Base-by-base conservation (phyloP, 108 stramenopile genomes). In the Thalassiosira profunda region DNA sequence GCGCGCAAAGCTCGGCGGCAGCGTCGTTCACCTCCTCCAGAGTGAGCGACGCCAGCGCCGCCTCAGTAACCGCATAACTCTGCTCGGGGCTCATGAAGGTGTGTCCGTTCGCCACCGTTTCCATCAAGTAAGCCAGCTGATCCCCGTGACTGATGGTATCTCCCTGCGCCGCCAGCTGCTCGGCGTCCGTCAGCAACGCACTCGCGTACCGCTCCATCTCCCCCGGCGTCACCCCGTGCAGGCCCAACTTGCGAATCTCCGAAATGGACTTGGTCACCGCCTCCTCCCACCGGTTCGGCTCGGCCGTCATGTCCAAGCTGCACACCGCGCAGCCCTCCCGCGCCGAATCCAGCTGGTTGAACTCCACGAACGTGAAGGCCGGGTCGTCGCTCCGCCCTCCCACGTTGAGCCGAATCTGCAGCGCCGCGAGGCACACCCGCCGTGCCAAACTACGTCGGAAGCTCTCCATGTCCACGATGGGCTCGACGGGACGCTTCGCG, bases 261-360 rank as follows among this genome's bases (percentile, higher is more conserved):
- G 92, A 84, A 21, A 98, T 85, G 36, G 94, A 87, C 67, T 96
- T 86, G 42, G 34, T 51, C 14, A 98, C 89, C 1, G 97, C 98
- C 66, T 98, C 94, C 73, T 86, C 84, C 98, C 98, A 99, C 31
- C 93, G 82, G 34, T 81, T 72, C 17, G 94, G 88, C 60, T 99
- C 98, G 18, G 94, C 84, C 20, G 93, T 98, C 89, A 99, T 83
- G 74, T 99, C 98, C 37, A 99, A 63, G 83, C 91, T 95, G 74
- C 97, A 97, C 11, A 98, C 96, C 8, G 97, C 97, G 55, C 98
- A 98, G 24, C 96, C 98, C 82, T 98, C 95, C 10, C 98, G 88
- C 25, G 98, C 96, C 15, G 91, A 95, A 77, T 98, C 97, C 4
- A 98, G 85, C 79, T 98, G 96, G 72, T 98, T 98, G 80, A 98